Base-by-base conservation (phyloP, 768 basidiomycete genomes). In the Phanerochaete carnosa region DNA sequence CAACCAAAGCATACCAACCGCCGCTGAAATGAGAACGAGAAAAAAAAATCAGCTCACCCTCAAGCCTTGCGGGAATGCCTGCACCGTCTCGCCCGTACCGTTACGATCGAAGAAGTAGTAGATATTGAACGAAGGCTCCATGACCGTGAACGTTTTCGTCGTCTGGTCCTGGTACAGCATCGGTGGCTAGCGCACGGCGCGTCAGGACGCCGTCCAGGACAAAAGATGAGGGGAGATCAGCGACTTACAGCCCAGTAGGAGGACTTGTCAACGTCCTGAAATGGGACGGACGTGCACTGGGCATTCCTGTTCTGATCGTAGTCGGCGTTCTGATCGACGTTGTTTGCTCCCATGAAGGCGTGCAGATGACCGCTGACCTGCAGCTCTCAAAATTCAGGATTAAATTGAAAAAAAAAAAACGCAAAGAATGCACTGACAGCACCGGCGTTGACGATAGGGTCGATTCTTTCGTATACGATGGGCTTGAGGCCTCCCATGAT, bases 191-290 rank as follows among this genome's bases (percentile, higher is more conserved):
- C 5, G 3, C n/a, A n/a, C n/a, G n/a, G n/a, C n/a, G n/a, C n/a
- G n/a, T n/a, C n/a, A n/a, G n/a, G n/a, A n/a, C n/a, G n/a, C n/a
- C n/a, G n/a, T n/a, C n/a, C n/a, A n/a, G n/a, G n/a, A n/a, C n/a
- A n/a, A n/a, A n/a, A n/a, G n/a, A n/a, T n/a, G n/a, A n/a, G n/a
- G n/a, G n/a, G n/a, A 43, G 39, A 7, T 12, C 8, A 25, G 19
- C n/a, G 30, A 58, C 68, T 58, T 46, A 69, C 68, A 57, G 65
- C 64, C 68, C 68, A 69, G 60, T 69, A 69, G 60, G 62, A 62
- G 55, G 63, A 64, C 65, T 62, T 62, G 61, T 69, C 68, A 37
- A 62, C 61, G 2, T 25, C 33, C 54, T 61, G 64, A 58, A 58
- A 64, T 5, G 58, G 57, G 1, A 57, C 50, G 29, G 56, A 43